phyloP scores from a whole-genome alignment of 106 monocot genomes.

The Ottelia alismoides region DNA sequence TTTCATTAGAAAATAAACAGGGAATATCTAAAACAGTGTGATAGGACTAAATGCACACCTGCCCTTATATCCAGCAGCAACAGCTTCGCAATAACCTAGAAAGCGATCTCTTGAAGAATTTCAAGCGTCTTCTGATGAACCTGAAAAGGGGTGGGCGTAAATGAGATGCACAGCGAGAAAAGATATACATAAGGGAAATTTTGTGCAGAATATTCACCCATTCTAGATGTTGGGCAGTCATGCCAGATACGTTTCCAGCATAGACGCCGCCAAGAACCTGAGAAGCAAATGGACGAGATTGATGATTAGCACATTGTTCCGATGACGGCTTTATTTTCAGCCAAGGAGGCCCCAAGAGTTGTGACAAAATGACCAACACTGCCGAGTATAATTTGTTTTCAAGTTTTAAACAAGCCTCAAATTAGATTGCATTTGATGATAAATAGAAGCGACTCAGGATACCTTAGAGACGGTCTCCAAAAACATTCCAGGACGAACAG shows the following conservation, averaged over 20 bases:
- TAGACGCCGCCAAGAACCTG: conserved; percentile 91
- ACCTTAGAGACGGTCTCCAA: conserved; percentile 35
- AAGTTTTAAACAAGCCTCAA: no score
- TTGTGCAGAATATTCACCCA: conserved; percentile 36
- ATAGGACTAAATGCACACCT: no score
- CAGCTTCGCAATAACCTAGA: no score
- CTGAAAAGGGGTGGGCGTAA: conserved; percentile 15
- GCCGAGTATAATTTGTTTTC: no score
- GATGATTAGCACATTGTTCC: no score
- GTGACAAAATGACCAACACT: no score
- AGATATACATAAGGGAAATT: not conserved
- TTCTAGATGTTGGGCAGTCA: conserved; percentile 95
- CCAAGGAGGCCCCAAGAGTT: no score
- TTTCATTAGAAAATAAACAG: no score
- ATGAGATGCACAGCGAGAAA: not conserved
- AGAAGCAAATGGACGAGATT: not conserved
- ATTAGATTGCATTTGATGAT: no score
- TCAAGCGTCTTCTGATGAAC: conserved; percentile 84
- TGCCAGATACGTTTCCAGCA: conserved; percentile 59
- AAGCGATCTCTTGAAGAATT: conserved; percentile 93
- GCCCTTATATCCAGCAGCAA: no score
- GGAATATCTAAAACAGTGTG: no score
- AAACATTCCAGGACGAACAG: conserved; percentile 34
- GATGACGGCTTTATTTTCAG: no score
- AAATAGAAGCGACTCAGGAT: not conserved